Conservation (phyloP, 768 basidiomycete genomes). For the Heimioporus sp. region DNA sequence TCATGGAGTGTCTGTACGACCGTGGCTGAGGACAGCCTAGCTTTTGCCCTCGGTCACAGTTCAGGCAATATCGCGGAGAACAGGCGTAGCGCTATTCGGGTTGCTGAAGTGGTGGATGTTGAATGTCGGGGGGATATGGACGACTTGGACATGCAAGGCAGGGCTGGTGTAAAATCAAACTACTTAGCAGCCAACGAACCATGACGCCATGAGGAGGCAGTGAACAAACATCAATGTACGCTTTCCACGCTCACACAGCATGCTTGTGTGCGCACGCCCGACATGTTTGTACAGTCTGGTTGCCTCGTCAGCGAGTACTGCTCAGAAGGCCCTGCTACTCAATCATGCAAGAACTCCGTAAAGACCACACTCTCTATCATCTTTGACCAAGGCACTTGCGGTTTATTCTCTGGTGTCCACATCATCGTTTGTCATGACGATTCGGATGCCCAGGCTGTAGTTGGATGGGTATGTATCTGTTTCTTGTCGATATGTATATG, state of each 20-base stretch:
- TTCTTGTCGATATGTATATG: no score
- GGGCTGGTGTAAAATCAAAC: constrained; percentile 2
- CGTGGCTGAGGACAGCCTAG: constrained; percentile 75
- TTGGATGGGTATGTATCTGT: no score
- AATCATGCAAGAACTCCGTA: not conserved
- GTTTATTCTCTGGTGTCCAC: not conserved
- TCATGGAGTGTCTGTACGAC: no score
- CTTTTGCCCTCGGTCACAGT: constrained; percentile 57
- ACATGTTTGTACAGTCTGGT: not conserved
- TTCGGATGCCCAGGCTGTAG: no score
- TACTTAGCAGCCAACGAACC: not conserved
- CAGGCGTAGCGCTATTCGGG: constrained; percentile 42
- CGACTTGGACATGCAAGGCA: constrained; percentile 12
- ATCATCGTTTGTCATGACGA: not conserved
- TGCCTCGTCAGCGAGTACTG: not conserved
- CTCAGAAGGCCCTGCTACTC: not conserved
- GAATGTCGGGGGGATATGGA: constrained; percentile 43
- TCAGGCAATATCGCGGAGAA: constrained; percentile 57
- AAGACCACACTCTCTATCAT: not conserved
- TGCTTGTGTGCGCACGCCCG: no score
- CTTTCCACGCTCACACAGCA: no score
- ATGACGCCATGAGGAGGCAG: not conserved
- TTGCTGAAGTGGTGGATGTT: constrained; percentile 62
- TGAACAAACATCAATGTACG: no score
- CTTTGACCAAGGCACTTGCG: not conserved